These are phyloP conservation scores for Solanum gracilifrons DNA, from an alignment of 257 asterid species.

Conservation along the genomic window DNA sequence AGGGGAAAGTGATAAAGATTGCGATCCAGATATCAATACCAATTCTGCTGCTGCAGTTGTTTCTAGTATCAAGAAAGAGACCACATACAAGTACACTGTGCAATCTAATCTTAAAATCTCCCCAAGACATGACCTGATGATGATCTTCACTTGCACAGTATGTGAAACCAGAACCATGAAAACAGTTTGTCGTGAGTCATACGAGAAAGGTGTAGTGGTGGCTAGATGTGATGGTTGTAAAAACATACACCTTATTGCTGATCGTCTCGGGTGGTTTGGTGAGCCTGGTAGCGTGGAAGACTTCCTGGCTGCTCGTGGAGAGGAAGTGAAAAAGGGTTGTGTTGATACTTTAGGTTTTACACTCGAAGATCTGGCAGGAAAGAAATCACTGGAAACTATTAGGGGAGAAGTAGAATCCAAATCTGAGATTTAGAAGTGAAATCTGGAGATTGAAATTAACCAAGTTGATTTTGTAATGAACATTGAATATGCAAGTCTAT, in stretches of 20 bases:
- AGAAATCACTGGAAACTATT: conserved; percentile 10
- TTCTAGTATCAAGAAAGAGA: conserved; percentile 3
- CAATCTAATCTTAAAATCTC: conserved; percentile 46
- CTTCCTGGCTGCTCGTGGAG: conserved; percentile 75
- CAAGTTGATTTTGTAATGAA: background rate
- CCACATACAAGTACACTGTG: conserved; percentile 24
- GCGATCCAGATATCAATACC: background rate
- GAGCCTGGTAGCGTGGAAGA: conserved; percentile 76
- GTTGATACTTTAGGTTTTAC: conserved; percentile 50
- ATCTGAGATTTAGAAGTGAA: background rate
- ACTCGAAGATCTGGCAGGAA: conserved; percentile 76
- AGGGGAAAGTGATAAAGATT: conserved; percentile 11
- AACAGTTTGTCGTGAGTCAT: conserved; percentile 64
- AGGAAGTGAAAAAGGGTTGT: conserved; percentile 70
- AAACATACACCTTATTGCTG: conserved; percentile 77
- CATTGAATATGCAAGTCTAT: background rate
- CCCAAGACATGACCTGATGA: conserved; percentile 54
- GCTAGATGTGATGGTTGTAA: conserved; percentile 79
- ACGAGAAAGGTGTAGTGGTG: conserved; percentile 75
- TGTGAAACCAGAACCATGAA: conserved; percentile 69
- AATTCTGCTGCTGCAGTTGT: conserved; percentile 3
- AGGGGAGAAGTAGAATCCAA: background rate
- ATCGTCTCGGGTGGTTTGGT: conserved; percentile 90
- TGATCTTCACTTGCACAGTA: conserved; percentile 71
- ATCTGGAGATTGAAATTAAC: background rate